Evolutionary conservation across 2,329 filamentous ascomycete species (phyloP).

Genomic region (Cladosporium sp.): DNA sequence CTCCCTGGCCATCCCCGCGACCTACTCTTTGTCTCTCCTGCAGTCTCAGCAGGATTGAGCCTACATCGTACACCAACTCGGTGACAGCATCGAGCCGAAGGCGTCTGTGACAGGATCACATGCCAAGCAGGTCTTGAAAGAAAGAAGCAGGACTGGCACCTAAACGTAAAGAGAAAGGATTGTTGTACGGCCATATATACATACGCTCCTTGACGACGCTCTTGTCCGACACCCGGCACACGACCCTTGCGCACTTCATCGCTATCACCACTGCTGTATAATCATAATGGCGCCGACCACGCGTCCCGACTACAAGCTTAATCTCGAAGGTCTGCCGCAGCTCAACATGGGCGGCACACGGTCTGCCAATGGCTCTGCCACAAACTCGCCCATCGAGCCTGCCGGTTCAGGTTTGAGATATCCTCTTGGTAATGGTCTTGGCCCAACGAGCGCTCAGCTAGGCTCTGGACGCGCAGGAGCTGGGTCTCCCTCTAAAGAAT

Average conservation of each 20-base stretch:
- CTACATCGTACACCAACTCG: neutral
- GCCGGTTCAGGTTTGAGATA: conserved; percentile 62
- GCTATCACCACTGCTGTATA: conserved; percentile 8
- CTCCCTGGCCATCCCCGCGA: neutral
- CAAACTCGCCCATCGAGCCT: conserved; percentile 75
- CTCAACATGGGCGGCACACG: conserved; percentile 62
- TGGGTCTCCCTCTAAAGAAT: conserved; percentile 94
- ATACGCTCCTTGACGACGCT: conserved; percentile 14
- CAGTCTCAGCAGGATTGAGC: conserved; percentile 5
- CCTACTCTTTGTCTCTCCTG: conserved; percentile 2
- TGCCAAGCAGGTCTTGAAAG: conserved; percentile 18
- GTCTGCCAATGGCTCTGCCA: conserved; percentile 74
- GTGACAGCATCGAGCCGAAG: neutral
- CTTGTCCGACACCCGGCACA: neutral
- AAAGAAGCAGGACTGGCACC: conserved; percentile 10
- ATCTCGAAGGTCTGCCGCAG: conserved; percentile 74
- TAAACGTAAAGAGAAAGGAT: conserved; percentile 11
- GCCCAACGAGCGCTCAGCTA: conserved; percentile 45
- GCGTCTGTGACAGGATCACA: conserved; percentile 13
- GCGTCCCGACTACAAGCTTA: conserved; percentile 77
- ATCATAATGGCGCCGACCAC: conserved; percentile 80
- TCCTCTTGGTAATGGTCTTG: conserved; percentile 65
- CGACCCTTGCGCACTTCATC: neutral
- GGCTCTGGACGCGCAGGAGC: conserved; percentile 69
- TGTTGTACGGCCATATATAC: conserved; percentile 12